Evolutionary conservation across 257 asterid species (phyloP).

Genomic region (Fraxinus excelsior): DNA sequence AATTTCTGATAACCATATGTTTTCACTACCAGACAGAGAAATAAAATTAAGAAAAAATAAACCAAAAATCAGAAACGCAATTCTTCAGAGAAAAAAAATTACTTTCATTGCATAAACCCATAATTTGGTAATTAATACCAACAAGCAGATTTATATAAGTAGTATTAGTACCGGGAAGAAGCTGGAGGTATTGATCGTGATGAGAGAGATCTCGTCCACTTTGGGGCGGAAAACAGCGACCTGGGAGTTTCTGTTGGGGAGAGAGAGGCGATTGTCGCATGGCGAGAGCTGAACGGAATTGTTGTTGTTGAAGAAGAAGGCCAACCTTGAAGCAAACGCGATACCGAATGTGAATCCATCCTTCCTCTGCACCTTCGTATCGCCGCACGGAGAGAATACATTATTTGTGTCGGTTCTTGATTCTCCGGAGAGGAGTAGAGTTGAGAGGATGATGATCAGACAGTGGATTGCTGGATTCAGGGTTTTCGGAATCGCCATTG

Average conservation of each 20-base stretch:
- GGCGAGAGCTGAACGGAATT: conserved; percentile 70
- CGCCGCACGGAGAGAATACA: conserved; percentile 80
- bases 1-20: too few species aligned
- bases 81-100: not conserved
- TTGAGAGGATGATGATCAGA: conserved; percentile 13
- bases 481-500: conserved; percentile 56
- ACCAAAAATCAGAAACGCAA: conserved; percentile 5
- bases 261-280: conserved; percentile 76
- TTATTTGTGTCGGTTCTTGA: conserved; percentile 67
- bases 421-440: conserved; percentile 28
- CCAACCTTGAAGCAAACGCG: conserved; percentile 54
- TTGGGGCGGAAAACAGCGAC: conserved; percentile 90
- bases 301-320: conserved; percentile 44
- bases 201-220: conserved; percentile 96
- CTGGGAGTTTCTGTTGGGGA: conserved; percentile 61
- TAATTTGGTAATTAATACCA: not conserved
- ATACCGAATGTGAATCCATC: conserved; percentile 92
- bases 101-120: not conserved
- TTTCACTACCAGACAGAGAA: not conserved
- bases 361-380: conserved; percentile 68
- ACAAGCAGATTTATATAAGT: not conserved
- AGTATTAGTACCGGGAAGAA: conserved; percentile 65
- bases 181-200: conserved; percentile 72
- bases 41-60: not conserved
- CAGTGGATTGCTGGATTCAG: conserved; percentile 20